A percentile compares a stretch with the other conserved stretches of the same genome.
Conservation (phyloP, 1,284 basidiomycete species). For the Trametes versicolor region DNA sequence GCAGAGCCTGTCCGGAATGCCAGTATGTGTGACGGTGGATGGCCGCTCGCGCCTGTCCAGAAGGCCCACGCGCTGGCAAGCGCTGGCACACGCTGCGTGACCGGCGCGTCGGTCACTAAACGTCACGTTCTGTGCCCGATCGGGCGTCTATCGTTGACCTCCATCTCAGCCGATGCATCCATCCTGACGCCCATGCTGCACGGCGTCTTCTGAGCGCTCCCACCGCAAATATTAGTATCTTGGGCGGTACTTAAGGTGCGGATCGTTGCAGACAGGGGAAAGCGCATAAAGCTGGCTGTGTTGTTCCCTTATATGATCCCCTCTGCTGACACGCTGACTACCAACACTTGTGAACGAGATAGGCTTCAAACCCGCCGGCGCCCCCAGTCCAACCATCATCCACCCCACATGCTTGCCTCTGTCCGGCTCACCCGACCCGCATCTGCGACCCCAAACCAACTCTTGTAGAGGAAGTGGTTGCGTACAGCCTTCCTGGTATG, state of each 20-base stretch:
- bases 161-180: no score
- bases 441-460: neutral
- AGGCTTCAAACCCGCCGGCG: neutral
- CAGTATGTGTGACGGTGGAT: neutral
- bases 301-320: slow-evolving; percentile 8
- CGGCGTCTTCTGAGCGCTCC: no score
- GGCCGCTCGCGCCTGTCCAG: no score
- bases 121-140: no score
- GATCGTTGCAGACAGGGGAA: no score
- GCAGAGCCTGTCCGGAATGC: slow-evolving; percentile 1
- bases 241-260: no score
- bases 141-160: no score
- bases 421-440: neutral
- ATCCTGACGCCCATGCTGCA: no score
- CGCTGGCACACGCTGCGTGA: no score
- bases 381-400: neutral
- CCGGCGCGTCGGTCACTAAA: no score
- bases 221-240: no score
- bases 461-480: slow-evolving; percentile 1
- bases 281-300: neutral
- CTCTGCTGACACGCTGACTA: slow-evolving; percentile 16
- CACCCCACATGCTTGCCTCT: neutral
- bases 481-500: slow-evolving; percentile 24
- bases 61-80: no score
- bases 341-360: neutral